Evolutionary conservation across 768 basidiomycete species (phyloP), one percentile per base, ranked within the genome.

Genomic region (Hygrophorus pudorinus): DNA sequence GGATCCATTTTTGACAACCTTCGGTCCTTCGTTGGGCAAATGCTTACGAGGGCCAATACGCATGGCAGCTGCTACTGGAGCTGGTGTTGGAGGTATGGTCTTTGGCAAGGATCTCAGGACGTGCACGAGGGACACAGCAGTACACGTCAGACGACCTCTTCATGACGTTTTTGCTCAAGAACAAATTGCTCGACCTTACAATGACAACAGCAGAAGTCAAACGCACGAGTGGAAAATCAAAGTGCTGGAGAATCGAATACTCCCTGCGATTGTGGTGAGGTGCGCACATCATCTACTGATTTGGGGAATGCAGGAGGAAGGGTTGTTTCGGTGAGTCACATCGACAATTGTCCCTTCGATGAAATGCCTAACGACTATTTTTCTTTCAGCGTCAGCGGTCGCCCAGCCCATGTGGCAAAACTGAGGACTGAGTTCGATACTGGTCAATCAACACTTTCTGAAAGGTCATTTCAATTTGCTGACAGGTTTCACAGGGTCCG

Each of bases 291-390:
- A 91, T 64, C 56, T 91, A 44, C 62, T 85, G 56, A 64, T 72
- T 17, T 91, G 89, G 86, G 88, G 89, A 37, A 62, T 90, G 10
- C 77, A 85, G 57, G 88, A 91, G 59, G 86, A 90, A 59, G 88
- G 88, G 3, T 64, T 91, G 35, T 91, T 91, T 59, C 75, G 87
- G 88, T 85, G 54, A 53, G 79, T 62, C 31, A 20, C 24, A 24
- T 24, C 4, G 24, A 24, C 24, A 24, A 24, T 3, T 38, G 21
- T 9, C 34, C 2, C 37, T n/a, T 17, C 44, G 40, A 20, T 17
- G 36, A 24, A 18, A 38, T 35, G 41, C 46, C 46, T 47, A 4
- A 30, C 47, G 29, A 48, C 24, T 49, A 38, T 20, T 37, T 43
- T 41, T 49, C 46, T 46, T 61, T 52, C 55, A 88, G 93, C 44